Base-by-base conservation (phyloP, 192 early-diverging fungal genomes). In the Spinellus fusiger region DNA sequence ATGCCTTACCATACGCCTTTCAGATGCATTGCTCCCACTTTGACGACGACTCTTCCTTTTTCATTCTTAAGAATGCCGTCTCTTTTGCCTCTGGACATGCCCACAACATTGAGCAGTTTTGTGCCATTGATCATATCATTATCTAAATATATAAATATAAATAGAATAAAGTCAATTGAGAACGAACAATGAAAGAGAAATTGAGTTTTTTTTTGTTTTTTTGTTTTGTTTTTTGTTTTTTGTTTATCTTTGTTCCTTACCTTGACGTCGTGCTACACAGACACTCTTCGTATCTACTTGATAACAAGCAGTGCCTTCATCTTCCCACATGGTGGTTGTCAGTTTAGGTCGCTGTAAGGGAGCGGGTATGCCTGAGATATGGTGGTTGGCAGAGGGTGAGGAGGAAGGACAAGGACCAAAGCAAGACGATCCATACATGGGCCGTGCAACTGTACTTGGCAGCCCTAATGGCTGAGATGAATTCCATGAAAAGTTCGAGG, bases 31-130 rank as follows among this genome's bases (percentile, higher is more conserved):
- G 89, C 84, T 29, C 89, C 89, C 0, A 88, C 87, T 73, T 92
- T 92, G 56, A 92, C 87, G 8, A 92, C 89, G 1, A 84, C 80
- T 56, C 89, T 76, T 18, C 85, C 89, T 73, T 90, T 90, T 67
- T 92, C 89, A 60, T 90, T 89, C 68, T 92, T 92, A 35, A 92
- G 76, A 49, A 92, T 90, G 0, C 87, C 88, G 49, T 92, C 89
- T 25, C 89, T 75, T 64, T 89, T 90, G 50, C 89, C 89, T 26
- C 89, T 87, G 56, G 89, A 87, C 88, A 92, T 90, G 54, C 88
- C 88, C 15, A 84, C 86, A 18, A 92, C 87, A 59, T 92, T 92
- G 16, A 92, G 77, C 38, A 92, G 75, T 73, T 92, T 92, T 20
- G 89, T 92, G 33, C 89, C 88, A 64, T 92, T 90, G 27, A 90